Conservation (phyloP, 495 filamentous ascomycete species). For the Aspergillus saccharolyticus region DNA sequence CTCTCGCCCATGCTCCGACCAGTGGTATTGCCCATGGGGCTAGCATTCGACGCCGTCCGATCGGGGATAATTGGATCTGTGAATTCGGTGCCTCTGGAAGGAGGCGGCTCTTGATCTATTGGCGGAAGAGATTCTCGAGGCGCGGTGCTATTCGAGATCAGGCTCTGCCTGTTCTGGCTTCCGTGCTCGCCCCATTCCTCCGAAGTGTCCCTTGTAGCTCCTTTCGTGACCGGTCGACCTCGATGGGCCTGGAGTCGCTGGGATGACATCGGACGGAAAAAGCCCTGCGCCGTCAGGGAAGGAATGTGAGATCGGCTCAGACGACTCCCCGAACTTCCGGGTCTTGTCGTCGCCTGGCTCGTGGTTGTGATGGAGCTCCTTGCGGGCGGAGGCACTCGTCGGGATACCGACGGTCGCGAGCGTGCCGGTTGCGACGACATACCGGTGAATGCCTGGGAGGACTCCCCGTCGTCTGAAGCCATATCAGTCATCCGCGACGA, state of each 20-base stretch:
- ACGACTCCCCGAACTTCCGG: conserved; percentile 61
- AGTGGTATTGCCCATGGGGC: conserved; percentile 63
- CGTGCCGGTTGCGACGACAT: conserved; percentile 41
- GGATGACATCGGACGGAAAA: conserved; percentile 95
- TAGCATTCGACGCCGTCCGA: conserved; percentile 66
- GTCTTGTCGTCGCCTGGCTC: conserved; percentile 44
- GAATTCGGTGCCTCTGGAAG: conserved; percentile 73
- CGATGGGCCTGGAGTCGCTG: conserved; percentile 91
- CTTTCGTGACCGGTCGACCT: conserved; percentile 48
- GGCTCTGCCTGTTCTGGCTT: conserved; percentile 43
- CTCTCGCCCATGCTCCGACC: conserved; percentile 67
- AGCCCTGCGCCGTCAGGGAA: conserved; percentile 79
- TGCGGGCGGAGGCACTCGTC: conserved; percentile 42
- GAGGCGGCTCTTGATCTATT: conserved; percentile 57
- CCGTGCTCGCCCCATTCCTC: conserved; percentile 42
- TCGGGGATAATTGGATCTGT: conserved; percentile 62
- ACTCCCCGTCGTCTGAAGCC: conserved; percentile 50
- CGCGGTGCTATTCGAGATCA: conserved; percentile 44
- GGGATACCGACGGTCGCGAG: conserved; percentile 42
- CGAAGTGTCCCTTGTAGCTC: conserved; percentile 33
- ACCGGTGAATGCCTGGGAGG: conserved; percentile 34
- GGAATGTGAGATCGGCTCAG: conserved; percentile 87
- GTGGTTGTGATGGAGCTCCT: conserved; percentile 33
- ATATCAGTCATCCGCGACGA: conserved; percentile 84
- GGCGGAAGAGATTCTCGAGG: conserved; percentile 35